A percentile compares a stretch with the other conserved stretches of the same genome.
phyloP scores from a whole-genome alignment of 371 early-diverging fungal species.

The Syncephalis plumigaleata region DNA sequence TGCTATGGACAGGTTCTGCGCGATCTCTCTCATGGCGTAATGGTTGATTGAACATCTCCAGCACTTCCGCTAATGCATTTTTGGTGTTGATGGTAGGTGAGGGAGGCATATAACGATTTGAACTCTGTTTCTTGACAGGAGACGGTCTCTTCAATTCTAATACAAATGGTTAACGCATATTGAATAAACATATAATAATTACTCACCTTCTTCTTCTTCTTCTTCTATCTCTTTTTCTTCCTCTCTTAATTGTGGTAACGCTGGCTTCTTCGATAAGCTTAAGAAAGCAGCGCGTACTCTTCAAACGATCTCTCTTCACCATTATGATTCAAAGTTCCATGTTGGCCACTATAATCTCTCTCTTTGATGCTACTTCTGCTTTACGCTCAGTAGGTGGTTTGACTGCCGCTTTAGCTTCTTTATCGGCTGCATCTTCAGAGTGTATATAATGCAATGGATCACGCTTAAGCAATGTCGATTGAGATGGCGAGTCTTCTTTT shows the following conservation, averaged over 20 bases:
- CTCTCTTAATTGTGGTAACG: too few relatives aligned
- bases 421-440: background rate
- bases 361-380: background rate
- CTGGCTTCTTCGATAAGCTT: conserved; percentile 25
- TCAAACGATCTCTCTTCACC: background rate
- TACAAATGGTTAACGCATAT: too few relatives aligned
- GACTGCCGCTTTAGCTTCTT: background rate
- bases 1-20: conserved; percentile 7
- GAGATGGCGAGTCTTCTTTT: background rate
- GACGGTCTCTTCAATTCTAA: too few relatives aligned
- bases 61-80: conserved; percentile 34
- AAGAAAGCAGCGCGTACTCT: too few relatives aligned
- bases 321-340: background rate
- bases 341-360: background rate
- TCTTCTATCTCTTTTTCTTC: too few relatives aligned
- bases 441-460: background rate
- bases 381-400: background rate
- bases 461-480: background rate
- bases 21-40: conserved; percentile 5
- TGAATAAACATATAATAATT: too few relatives aligned
- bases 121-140: too few relatives aligned
- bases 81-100: conserved; percentile 52
- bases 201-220: too few relatives aligned
- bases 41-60: conserved; percentile 32
- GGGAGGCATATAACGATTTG: background rate